These are phyloP conservation scores for Malus hybrid DNA, from an alignment of 331 rosid genomes.

Conservation along the genomic window DNA sequence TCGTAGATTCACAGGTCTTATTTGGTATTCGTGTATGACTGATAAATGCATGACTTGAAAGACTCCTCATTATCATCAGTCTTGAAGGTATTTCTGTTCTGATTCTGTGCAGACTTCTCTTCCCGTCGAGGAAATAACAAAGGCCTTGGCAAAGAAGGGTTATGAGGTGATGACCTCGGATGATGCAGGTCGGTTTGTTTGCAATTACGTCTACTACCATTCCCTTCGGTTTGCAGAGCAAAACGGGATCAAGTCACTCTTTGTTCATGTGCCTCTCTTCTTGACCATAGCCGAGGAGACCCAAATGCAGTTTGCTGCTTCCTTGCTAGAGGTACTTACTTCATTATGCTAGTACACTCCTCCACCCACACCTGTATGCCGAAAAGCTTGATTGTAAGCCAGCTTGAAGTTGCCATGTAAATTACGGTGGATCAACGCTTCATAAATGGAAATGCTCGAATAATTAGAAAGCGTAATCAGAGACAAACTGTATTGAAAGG, in stretches of 20 bases:
- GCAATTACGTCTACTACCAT: slow-evolving; percentile 93
- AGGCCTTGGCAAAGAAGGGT: slow-evolving; percentile 67
- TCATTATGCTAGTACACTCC: slow-evolving; percentile 31
- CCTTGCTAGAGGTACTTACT: slow-evolving; percentile 73
- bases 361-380: slow-evolving; percentile 10
- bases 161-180: slow-evolving; percentile 77
- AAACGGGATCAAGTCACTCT: slow-evolving; percentile 60
- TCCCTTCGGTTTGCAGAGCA: slow-evolving; percentile 83
- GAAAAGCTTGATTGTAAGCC: slow-evolving; percentile 1
- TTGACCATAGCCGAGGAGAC: slow-evolving; percentile 60
- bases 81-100: not conserved
- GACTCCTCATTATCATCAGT: not conserved
- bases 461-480: slow-evolving; percentile 24
- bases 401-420: slow-evolving; percentile 19
- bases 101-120: slow-evolving; percentile 56
- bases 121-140: slow-evolving; percentile 71
- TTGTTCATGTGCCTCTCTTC: slow-evolving; percentile 92
- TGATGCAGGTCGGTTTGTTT: slow-evolving; percentile 91
- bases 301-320: slow-evolving; percentile 86
- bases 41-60: not conserved
- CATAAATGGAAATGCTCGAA: slow-evolving; percentile 27
- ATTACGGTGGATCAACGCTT: slow-evolving; percentile 34
- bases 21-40: not conserved
- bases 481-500: slow-evolving; percentile 20
- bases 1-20: not conserved